phyloP scores from a whole-genome alignment of 306 rosid species.

The Prinsepia uniflora region DNA sequence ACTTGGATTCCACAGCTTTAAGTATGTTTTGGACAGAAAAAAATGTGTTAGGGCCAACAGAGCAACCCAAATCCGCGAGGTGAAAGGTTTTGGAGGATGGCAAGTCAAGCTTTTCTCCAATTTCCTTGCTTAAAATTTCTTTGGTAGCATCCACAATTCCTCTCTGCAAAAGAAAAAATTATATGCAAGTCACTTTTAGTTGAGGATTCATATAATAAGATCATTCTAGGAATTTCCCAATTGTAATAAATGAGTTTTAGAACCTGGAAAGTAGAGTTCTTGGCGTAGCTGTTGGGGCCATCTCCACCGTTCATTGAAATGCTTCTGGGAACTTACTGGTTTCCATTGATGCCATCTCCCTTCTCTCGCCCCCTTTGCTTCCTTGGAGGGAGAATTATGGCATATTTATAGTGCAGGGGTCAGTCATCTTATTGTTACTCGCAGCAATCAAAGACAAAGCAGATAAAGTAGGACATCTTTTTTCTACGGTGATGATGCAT shows the following conservation, averaged over 20 bases:
- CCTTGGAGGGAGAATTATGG: not conserved
- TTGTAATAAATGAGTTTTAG: not conserved
- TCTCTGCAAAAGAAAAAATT: conserved; percentile 4
- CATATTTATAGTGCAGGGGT: not conserved
- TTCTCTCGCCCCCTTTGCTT: not conserved
- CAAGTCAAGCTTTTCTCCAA: conserved; percentile 25
- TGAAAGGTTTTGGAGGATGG: conserved; percentile 13
- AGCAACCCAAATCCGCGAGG: conserved; percentile 45
- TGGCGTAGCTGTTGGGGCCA: conserved; percentile 39
- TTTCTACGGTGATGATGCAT: not conserved
- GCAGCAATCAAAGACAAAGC: not conserved
- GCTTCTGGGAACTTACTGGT: not conserved
- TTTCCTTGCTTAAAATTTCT: conserved; percentile 13
- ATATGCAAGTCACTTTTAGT: conserved; percentile 6
- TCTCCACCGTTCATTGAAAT: conserved; percentile 38
- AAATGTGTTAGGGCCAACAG: conserved; percentile 42
- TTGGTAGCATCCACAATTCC: not conserved
- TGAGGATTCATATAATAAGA: too few species aligned
- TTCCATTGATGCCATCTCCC: not conserved
- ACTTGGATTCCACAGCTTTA: conserved; percentile 23
- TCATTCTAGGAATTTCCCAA: too few species aligned
- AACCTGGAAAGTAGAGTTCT: conserved; percentile 35
- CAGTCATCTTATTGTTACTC: not conserved
- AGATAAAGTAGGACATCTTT: not conserved
- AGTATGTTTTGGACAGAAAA: conserved; percentile 26